Percentiles rank a stretch among this genome's conserved stretches.
These are phyloP conservation scores for Ichthyophthirius multifiliis DNA, from an alignment of 169 alveolate species.

Conservation along the genomic window DNA sequence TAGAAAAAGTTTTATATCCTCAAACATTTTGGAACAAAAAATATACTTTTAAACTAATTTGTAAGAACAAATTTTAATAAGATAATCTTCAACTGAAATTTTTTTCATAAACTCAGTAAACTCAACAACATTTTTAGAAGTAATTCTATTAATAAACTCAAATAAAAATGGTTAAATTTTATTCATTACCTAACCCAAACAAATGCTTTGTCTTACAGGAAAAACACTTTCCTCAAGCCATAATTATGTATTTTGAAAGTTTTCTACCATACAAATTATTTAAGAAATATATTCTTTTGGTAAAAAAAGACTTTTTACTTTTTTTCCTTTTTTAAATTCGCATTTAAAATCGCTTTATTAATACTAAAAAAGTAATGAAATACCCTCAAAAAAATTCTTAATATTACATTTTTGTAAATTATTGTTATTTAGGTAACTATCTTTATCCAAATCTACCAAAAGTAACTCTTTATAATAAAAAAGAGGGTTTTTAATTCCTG, in stretches of 20 bases:
- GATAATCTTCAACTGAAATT: background rate
- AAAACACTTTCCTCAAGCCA: constrained; percentile 8
- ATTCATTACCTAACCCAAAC: background rate
- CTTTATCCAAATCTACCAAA: background rate
- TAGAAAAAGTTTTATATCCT: background rate
- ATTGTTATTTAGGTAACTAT: background rate
- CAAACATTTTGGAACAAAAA: background rate
- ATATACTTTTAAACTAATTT: background rate
- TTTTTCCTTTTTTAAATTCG: constrained; percentile 2
- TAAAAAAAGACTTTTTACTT: background rate
- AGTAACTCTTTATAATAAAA: background rate
- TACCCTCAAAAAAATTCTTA: background rate
- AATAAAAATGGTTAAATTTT: background rate
- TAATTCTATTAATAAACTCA: background rate
- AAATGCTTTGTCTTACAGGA: background rate
- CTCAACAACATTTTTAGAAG: background rate
- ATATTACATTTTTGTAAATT: background rate
- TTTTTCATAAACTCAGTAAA: background rate
- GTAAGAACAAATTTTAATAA: background rate
- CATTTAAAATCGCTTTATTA: background rate
- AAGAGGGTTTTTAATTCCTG: background rate
- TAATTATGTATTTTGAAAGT: background rate
- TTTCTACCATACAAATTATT: background rate
- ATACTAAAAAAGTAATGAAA: background rate
- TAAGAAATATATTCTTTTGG: background rate